phyloP scores from a whole-genome alignment of 2,329 filamentous ascomycete species.

The Plenodomus tracheiphilus region DNA sequence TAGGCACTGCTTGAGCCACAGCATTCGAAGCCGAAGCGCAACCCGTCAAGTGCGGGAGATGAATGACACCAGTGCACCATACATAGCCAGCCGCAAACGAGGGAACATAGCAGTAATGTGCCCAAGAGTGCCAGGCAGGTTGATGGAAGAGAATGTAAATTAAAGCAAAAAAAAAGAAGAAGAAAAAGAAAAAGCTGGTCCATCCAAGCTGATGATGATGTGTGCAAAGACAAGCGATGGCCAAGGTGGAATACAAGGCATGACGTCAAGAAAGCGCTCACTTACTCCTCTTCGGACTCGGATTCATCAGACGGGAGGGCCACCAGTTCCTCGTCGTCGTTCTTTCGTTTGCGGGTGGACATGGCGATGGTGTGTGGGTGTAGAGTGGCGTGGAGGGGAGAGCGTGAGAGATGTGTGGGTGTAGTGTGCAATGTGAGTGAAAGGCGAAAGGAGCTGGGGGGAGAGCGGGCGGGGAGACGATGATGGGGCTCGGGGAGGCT shows the following conservation, averaged over 20 bases:
- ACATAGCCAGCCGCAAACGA: too few species aligned
- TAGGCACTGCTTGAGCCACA: neutral
- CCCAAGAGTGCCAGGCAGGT: too few species aligned
- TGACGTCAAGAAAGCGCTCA: slow-evolving; percentile 44
- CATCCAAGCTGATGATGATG: slow-evolving; percentile 24
- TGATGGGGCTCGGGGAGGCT: slow-evolving; percentile 32
- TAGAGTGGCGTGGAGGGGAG: slow-evolving; percentile 6
- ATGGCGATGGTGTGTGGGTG: slow-evolving; percentile 33
- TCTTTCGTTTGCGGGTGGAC: slow-evolving; percentile 52
- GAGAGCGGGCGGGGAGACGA: slow-evolving; percentile 10
- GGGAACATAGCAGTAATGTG: too few species aligned
- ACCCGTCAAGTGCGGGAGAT: neutral
- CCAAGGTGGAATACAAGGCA: slow-evolving; percentile 26
- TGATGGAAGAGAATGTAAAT: too few species aligned
- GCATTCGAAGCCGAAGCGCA: neutral
- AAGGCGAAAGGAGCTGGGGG: slow-evolving; percentile 19
- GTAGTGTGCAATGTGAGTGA: neutral
- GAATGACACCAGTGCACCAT: neutral
- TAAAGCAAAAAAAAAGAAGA: too few species aligned
- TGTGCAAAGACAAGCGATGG: slow-evolving; percentile 18
- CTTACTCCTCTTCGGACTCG: slow-evolving; percentile 51
- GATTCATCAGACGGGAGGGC: slow-evolving; percentile 49
- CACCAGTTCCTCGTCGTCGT: slow-evolving; percentile 50
- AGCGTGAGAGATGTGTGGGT: slow-evolving; percentile 4
- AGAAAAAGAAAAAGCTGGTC: too few species aligned